Evolutionary conservation across 495 filamentous ascomycete species (phyloP).

Genomic region (Aspergillus leporis): DNA sequence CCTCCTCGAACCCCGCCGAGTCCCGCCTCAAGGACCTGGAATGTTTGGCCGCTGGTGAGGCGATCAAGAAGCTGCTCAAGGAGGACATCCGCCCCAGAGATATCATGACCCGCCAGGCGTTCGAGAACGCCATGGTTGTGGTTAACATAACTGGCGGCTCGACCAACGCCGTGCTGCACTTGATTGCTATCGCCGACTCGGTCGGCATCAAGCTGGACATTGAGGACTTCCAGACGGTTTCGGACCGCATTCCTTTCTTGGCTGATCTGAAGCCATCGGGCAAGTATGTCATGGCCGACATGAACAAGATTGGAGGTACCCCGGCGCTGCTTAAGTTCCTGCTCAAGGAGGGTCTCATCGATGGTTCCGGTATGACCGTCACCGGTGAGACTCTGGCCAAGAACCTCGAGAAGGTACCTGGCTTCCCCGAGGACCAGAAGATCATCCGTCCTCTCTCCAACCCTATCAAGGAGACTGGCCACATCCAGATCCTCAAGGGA

Average conservation of each 20-base stretch:
- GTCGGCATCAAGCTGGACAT: conserved; percentile 93
- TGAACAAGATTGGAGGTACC: conserved; percentile 88
- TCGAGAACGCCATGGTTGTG: conserved; percentile 96
- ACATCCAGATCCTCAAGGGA: conserved; percentile 95
- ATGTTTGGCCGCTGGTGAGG: conserved; percentile 79
- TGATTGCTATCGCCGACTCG: conserved; percentile 93
- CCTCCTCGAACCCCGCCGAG: conserved; percentile 88
- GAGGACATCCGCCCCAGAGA: conserved; percentile 88
- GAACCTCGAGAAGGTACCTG: conserved; percentile 77
- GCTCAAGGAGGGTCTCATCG: conserved; percentile 83
- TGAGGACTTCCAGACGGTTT: conserved; percentile 96
- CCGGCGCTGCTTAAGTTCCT: conserved; percentile 90
- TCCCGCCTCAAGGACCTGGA: conserved; percentile 82
- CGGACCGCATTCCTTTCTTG: conserved; percentile 87
- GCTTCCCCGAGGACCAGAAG: conserved; percentile 80
- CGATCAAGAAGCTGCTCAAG: conserved; percentile 81
- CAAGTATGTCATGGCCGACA: conserved; percentile 94
- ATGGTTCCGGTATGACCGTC: conserved; percentile 86
- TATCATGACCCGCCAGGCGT: conserved; percentile 86
- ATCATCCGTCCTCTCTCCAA: conserved; percentile 90
- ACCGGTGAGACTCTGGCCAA: conserved; percentile 91
- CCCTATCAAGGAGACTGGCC: conserved; percentile 91
- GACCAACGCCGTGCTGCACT: conserved; percentile 94
- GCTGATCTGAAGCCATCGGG: conserved; percentile 97
- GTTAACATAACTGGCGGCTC: conserved; percentile 94